Conservation (phyloP, 2,329 filamentous ascomycete genomes). For the Neopestalotiopsis sp. region DNA sequence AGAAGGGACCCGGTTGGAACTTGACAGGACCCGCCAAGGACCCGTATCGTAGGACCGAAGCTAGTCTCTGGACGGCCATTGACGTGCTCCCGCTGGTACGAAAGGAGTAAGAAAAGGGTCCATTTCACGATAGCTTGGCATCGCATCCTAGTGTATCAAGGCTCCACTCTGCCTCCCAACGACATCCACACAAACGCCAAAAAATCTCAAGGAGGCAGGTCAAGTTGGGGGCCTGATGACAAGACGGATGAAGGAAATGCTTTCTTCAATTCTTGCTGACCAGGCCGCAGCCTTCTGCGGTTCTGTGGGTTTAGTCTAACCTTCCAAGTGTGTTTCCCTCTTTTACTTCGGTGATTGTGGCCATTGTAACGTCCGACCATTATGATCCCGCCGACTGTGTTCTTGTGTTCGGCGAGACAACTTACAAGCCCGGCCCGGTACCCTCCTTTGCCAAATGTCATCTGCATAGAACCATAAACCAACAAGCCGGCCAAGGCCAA, state of each 20-base stretch:
- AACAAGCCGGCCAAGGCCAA: neutral
- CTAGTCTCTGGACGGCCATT: neutral
- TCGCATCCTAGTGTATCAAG: neutral
- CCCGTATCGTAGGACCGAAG: neutral
- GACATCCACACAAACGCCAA: neutral
- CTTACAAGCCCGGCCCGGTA: neutral
- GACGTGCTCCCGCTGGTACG: neutral
- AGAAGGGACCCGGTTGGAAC: neutral
- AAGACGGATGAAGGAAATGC: neutral
- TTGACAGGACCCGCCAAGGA: neutral
- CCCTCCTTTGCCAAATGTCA: neutral
- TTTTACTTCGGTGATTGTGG: neutral
- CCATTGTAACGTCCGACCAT: neutral
- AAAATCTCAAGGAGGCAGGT: constrained; percentile 1
- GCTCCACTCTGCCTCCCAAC: neutral
- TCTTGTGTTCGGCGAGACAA: neutral
- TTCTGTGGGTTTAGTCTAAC: neutral
- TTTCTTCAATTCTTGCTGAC: constrained; percentile 1
- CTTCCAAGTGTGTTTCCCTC: neutral
- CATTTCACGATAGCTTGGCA: neutral
- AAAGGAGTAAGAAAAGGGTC: neutral
- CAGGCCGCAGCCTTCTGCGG: neutral
- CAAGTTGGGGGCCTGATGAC: neutral
- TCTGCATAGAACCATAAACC: neutral
- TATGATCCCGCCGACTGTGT: neutral